Percentiles rank a stretch among this genome's conserved stretches.
Conservation (phyloP, 306 rosid genomes). For the Vicia villosa region DNA sequence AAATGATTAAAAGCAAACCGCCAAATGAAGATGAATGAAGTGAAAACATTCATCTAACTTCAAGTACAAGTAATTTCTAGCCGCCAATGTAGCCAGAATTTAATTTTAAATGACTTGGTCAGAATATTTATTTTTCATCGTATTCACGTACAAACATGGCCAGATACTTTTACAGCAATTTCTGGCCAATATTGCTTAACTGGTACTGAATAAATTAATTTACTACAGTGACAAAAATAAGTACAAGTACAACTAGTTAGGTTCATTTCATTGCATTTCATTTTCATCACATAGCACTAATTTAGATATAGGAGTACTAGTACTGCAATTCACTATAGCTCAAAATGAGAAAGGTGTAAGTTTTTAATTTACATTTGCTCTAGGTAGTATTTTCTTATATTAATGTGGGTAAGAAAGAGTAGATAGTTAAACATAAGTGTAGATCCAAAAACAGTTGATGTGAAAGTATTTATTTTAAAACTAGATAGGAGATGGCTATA, state of each 20-base stretch:
- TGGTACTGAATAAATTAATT: not conserved
- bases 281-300: too few species aligned
- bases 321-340: not conserved
- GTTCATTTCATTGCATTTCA: not conserved
- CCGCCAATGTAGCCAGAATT: conserved; percentile 35
- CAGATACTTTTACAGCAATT: conserved; percentile 11
- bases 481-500: not conserved
- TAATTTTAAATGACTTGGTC: not conserved
- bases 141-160: not conserved
- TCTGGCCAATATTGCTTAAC: not conserved
- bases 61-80: conserved; percentile 37
- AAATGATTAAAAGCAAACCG: conserved; percentile 48
- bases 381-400: not conserved
- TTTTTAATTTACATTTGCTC: not conserved
- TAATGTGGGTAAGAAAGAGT: conserved; percentile 37
- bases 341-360: conserved; percentile 6
- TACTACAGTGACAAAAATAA: not conserved
- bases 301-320: too few species aligned
- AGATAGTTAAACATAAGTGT: conserved; percentile 24
- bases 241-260: not conserved
- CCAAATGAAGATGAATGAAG: conserved; percentile 24
- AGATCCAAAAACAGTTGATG: conserved; percentile 22
- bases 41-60: conserved; percentile 7
- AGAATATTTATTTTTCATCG: not conserved
- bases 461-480: not conserved